Percentiles rank a stretch among this genome's conserved stretches.
phyloP scores from a whole-genome alignment of 2,329 filamentous ascomycete species.

The Leptographium flavum region DNA sequence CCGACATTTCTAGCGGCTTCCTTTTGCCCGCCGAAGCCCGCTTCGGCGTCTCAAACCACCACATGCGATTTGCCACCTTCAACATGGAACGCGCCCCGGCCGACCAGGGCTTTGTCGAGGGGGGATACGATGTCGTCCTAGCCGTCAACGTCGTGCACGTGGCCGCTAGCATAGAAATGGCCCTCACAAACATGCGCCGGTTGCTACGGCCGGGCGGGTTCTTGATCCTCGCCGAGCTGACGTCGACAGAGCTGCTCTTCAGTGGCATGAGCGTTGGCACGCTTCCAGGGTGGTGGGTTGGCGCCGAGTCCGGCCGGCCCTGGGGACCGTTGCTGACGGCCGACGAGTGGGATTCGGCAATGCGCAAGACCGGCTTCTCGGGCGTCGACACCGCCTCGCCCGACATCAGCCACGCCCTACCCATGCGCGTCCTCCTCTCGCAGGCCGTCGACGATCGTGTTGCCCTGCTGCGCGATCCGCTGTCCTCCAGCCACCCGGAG shows the following conservation, averaged over 20 bases:
- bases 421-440: slow-evolving; percentile 7
- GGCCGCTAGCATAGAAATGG: slow-evolving; percentile 15
- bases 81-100: slow-evolving; percentile 19
- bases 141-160: slow-evolving; percentile 24
- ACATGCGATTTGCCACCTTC: slow-evolving; percentile 18
- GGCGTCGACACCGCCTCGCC: slow-evolving; percentile 9
- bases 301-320: slow-evolving; percentile 8
- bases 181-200: slow-evolving; percentile 18
- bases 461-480: background rate
- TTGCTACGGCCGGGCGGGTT: slow-evolving; percentile 26
- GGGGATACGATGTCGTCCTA: slow-evolving; percentile 22
- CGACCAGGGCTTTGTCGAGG: slow-evolving; percentile 19
- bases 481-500: background rate
- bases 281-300: slow-evolving; percentile 13
- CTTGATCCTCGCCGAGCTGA: slow-evolving; percentile 16
- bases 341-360: slow-evolving; percentile 12
- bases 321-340: slow-evolving; percentile 6
- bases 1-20: slow-evolving; percentile 14
- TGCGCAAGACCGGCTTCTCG: slow-evolving; percentile 13
- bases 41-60: slow-evolving; percentile 12
- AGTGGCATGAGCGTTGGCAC: slow-evolving; percentile 3
- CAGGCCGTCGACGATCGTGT: slow-evolving; percentile 1
- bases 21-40: slow-evolving; percentile 18
- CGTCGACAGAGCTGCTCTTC: slow-evolving; percentile 3
- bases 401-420: slow-evolving; percentile 1